Base-by-base conservation (phyloP, 768 basidiomycete species). In the Pleurotus citrinopileatus region DNA sequence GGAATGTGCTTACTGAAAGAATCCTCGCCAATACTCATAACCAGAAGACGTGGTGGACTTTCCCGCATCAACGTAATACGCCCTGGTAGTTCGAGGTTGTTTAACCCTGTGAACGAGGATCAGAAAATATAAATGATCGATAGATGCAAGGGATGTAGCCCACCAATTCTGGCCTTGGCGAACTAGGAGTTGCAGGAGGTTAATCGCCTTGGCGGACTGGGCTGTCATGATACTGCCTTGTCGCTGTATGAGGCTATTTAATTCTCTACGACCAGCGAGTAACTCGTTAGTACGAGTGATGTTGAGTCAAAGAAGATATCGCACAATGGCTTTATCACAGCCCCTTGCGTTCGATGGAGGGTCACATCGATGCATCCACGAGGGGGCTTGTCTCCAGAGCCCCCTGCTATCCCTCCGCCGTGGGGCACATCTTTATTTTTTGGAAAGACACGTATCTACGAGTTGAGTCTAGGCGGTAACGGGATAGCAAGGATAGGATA, bases 1-100 rank as follows among this genome's bases (percentile, higher is more conserved):
- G 13, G n/a, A n/a, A n/a, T n/a, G n/a, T n/a, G 60, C 74, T 26
- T 53, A 82, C 81, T 81, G 79, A 54, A 73, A 81, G 40, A 70
- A 79, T 0, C 81, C 81, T 4, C 73, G 66, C 66, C 77, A 74
- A 0, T 81, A 53, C 36, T 79, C 75, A 0, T 82, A 59, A 2
- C 71, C 72, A 2, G 56, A 29, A 9, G 57, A 52, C 38, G 60
- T 25, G 29, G 28, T 20, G 34, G 40, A 57, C 15, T 55, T 62
- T 10, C 72, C 65, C n/a, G 68, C 67, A 17, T 66, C 63, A 19
- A 67, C 69, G 42, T 80, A 82, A 55, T 76, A 81, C 0, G 80
- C 73, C 2, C 65, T 68, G 0, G 73, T 71, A 23, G 79, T 81
- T 56, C 79, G 77, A 0, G 74, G 70, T 40, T 77, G 65, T 44